Percentiles rank a stretch among this genome's conserved stretches.
Conservation (phyloP, 768 basidiomycete genomes). For the Suillus tomentosus region DNA sequence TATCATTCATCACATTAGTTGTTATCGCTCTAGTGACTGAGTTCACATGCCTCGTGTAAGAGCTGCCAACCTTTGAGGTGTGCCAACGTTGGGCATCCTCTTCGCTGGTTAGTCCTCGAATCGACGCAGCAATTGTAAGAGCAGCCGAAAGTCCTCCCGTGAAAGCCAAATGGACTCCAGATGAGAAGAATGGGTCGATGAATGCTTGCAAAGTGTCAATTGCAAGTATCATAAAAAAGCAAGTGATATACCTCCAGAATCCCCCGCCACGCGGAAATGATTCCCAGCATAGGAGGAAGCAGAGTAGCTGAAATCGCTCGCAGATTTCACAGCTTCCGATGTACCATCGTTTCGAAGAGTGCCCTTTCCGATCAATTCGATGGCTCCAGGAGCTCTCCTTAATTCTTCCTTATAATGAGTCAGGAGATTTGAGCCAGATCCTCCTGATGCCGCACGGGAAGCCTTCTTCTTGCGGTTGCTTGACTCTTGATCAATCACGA, state of each 20-base stretch:
- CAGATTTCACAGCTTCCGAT: constrained; percentile 15
- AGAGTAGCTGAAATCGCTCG: constrained; percentile 58
- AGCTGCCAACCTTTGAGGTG: constrained; percentile 53
- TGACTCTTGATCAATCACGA: constrained; percentile 47
- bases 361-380: constrained; percentile 9
- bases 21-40: neutral
- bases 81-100: constrained; percentile 52
- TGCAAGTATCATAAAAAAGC: neutral
- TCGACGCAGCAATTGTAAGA: constrained; percentile 56
- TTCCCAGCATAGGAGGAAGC: constrained; percentile 52
- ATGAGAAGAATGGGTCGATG: constrained; percentile 68
- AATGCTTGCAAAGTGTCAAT: constrained; percentile 41
- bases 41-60: constrained; percentile 52
- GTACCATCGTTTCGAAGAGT: constrained; percentile 16
- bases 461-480: constrained; percentile 30
- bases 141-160: constrained; percentile 61
- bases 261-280: constrained; percentile 57
- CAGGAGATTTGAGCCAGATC: constrained; percentile 3
- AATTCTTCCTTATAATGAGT: constrained; percentile 13
- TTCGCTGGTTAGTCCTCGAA: constrained; percentile 52
- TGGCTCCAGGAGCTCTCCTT: constrained; percentile 6
- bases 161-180: constrained; percentile 61
- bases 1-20: neutral
- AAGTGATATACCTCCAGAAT: constrained; percentile 49
- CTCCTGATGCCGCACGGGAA: neutral